Evolutionary conservation across 108 stramenopile species (phyloP).

Genomic region (Pseudonitzschia multistriata): DNA sequence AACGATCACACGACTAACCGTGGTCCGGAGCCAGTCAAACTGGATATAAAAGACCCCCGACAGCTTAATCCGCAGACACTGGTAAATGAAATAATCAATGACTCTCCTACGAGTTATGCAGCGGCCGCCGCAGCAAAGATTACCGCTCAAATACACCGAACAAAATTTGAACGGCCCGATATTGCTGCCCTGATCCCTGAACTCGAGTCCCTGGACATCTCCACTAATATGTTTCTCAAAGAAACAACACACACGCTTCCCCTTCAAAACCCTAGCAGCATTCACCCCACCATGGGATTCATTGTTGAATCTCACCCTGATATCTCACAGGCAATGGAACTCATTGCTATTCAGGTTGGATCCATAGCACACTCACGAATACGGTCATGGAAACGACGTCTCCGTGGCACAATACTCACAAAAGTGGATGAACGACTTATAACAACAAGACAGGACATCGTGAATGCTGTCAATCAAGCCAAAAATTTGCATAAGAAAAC

Average conservation of each 20-base stretch:
- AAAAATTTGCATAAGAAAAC: no score
- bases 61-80: not conserved
- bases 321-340: not conserved
- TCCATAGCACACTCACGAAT: not conserved
- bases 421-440: not conserved
- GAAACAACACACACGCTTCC: not conserved
- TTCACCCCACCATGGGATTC: not conserved
- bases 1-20: not conserved
- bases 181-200: not conserved
- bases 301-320: not conserved
- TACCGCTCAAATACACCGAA: not conserved
- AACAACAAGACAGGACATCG: not conserved
- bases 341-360: not conserved
- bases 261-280: not conserved
- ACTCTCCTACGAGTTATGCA: not conserved
- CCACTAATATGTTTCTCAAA: not conserved
- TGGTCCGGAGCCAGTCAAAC: not conserved
- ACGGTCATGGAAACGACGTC: conserved; percentile 3
- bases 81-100: not conserved
- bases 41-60: not conserved
- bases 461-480: not conserved
- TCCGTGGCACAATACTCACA: not conserved
- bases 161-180: not conserved
- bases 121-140: not conserved
- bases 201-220: not conserved